A percentile compares a stretch with the other conserved stretches of the same genome.
Conservation (phyloP, 2,329 filamentous ascomycete species). For the Colletotrichum tropicicola region DNA sequence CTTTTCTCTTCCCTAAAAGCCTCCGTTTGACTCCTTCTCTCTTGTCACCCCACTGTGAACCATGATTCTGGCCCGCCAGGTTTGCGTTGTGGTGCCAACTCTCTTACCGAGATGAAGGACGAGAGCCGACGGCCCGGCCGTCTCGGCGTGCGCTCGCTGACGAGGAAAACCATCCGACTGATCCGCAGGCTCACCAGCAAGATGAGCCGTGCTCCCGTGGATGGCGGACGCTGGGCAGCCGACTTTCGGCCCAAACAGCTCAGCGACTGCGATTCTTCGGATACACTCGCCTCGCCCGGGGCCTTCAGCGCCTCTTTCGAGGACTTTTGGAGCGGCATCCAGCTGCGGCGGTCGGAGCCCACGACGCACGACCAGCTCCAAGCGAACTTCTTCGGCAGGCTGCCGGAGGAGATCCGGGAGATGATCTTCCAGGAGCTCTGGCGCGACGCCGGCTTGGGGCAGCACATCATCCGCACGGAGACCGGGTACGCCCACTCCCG, state of each 20-base stretch:
- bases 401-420: constrained; percentile 15
- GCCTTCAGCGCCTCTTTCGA: too few species aligned
- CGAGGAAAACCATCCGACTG: not conserved
- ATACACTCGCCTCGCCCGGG: not conserved
- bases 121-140: not conserved
- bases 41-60: too few species aligned
- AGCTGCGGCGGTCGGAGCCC: not conserved
- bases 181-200: not conserved
- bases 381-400: not conserved
- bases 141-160: not conserved
- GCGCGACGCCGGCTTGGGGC: constrained; percentile 9
- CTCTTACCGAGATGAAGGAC: constrained; percentile 14
- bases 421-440: constrained; percentile 21
- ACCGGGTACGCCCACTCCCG: constrained; percentile 12
- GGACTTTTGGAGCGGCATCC: not conserved
- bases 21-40: not conserved
- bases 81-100: not conserved
- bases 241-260: not conserved
- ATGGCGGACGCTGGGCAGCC: not conserved
- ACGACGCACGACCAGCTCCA: not conserved
- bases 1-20: too few species aligned
- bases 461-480: constrained; percentile 13
- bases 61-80: not conserved
- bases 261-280: not conserved
- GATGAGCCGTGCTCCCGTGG: not conserved